Percentiles rank a stretch among this genome's conserved stretches.
Evolutionary conservation across 768 basidiomycete genomes (phyloP).

Genomic region (Auricularia heimuer): DNA sequence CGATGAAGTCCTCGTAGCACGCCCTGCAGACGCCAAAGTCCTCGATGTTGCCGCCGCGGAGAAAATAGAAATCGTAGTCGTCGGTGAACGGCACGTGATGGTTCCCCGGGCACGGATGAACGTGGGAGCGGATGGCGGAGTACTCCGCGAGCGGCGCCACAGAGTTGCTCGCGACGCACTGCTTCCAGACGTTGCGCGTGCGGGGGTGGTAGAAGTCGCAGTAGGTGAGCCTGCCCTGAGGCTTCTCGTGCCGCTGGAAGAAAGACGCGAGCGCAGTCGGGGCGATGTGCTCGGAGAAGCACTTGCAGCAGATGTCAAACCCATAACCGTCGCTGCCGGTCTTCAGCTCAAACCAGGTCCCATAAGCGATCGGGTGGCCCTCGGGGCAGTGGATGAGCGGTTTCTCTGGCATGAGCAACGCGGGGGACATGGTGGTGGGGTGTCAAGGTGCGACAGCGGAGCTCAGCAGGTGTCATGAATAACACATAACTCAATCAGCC

Average conservation of each 20-base stretch:
- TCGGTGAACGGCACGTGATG: neutral
- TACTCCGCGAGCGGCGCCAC: neutral
- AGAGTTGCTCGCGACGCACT: neutral
- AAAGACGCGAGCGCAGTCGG: neutral
- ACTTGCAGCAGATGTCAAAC: neutral
- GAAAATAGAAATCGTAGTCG: neutral
- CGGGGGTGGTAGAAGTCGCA: neutral
- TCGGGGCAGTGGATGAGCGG: neutral
- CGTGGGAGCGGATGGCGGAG: neutral
- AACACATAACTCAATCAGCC: no score
- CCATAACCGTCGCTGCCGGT: neutral
- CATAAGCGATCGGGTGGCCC: neutral
- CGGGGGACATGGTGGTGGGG: no score
- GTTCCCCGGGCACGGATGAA: neutral
- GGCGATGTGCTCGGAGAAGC: neutral
- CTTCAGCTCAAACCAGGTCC: neutral
- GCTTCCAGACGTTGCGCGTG: neutral
- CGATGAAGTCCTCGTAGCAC: neutral
- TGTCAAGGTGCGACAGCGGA: no score
- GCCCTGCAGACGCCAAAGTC: neutral
- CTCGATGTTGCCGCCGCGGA: neutral
- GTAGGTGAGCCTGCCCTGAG: neutral
- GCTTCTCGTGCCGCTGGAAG: neutral
- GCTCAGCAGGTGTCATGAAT: no score
- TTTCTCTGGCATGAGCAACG: no score